phyloP scores from a whole-genome alignment of 768 basidiomycete genomes.

The Pisolithus tinctorius region DNA sequence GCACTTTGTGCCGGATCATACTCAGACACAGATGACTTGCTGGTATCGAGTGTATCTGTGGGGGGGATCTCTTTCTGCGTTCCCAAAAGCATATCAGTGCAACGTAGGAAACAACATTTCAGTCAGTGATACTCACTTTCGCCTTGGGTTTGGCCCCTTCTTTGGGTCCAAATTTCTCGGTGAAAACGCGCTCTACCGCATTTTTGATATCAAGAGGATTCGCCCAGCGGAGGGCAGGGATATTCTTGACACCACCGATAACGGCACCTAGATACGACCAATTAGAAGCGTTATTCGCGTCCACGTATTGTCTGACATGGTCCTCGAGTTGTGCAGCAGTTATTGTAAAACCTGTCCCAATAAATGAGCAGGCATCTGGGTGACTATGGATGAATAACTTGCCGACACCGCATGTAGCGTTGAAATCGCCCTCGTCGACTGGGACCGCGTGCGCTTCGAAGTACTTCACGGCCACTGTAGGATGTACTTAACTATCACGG shows the following conservation, averaged over 20 bases:
- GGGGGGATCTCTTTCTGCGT: slow-evolving; percentile 38
- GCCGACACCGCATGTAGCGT: slow-evolving; percentile 85
- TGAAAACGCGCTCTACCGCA: slow-evolving; percentile 64
- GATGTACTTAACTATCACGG: slow-evolving; percentile 3
- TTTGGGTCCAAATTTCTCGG: slow-evolving; percentile 66
- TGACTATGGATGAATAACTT: slow-evolving; percentile 22
- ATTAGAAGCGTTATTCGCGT: slow-evolving; percentile 47
- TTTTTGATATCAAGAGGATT: slow-evolving; percentile 80
- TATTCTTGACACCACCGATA: slow-evolving; percentile 56
- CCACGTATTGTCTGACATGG: slow-evolving; percentile 52
- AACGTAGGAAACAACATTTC: background rate
- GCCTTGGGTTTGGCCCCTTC: slow-evolving; percentile 56
- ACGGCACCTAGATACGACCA: slow-evolving; percentile 73
- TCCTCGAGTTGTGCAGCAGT: slow-evolving; percentile 55
- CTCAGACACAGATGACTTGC: slow-evolving; percentile 22
- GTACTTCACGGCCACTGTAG: slow-evolving; percentile 58
- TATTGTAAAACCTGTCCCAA: slow-evolving; percentile 66
- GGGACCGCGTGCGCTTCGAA: slow-evolving; percentile 54
- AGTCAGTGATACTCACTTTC: slow-evolving; percentile 40
- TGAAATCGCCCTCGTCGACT: slow-evolving; percentile 63
- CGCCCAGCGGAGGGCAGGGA: slow-evolving; percentile 72
- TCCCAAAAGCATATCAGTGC: slow-evolving; percentile 29
- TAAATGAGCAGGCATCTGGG: slow-evolving; percentile 1
- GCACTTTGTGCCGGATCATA: slow-evolving; percentile 31
- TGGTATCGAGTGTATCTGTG: slow-evolving; percentile 4